Conservation (phyloP, 176 grass and related monocot species). For the Poa annua region DNA sequence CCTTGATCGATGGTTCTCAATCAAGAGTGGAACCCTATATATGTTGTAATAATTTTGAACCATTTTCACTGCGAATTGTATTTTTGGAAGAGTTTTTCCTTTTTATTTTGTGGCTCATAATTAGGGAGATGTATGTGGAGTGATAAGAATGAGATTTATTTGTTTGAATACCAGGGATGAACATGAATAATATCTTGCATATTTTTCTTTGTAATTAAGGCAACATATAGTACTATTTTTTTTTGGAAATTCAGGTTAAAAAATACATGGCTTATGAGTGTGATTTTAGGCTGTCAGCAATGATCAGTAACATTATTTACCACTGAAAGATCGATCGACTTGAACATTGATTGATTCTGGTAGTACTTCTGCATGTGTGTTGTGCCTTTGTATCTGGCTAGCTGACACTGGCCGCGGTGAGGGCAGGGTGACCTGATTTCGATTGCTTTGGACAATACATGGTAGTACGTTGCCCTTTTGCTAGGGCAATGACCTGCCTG, state of each 20-base stretch:
- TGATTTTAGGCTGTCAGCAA: not conserved
- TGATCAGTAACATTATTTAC: not conserved
- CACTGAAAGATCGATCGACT: not conserved
- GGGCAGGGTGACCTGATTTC: conserved; percentile 14
- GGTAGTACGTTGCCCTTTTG: conserved; percentile 7
- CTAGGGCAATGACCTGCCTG: not conserved
- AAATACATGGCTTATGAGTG: not conserved
- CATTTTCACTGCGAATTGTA: not conserved
- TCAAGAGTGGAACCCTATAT: not conserved
- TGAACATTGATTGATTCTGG: not conserved
- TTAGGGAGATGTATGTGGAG: not conserved
- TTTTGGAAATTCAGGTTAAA: not conserved
- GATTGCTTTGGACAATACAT: not conserved
- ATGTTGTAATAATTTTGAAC: not conserved
- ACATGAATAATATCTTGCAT: not conserved
- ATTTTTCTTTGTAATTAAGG: not conserved
- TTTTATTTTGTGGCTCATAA: not conserved
- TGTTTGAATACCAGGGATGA: not conserved
- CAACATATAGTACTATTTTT: not conserved
- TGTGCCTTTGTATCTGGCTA: not conserved
- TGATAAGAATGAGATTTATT: not conserved
- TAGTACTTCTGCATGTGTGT: not conserved
- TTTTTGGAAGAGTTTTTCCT: not conserved
- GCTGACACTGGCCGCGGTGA: not conserved
- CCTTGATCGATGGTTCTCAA: not conserved